A percentile compares a stretch with the other conserved stretches of the same genome.
Conservation (phyloP, 2,329 filamentous ascomycete genomes). For the Beauveria pseudobassiana region DNA sequence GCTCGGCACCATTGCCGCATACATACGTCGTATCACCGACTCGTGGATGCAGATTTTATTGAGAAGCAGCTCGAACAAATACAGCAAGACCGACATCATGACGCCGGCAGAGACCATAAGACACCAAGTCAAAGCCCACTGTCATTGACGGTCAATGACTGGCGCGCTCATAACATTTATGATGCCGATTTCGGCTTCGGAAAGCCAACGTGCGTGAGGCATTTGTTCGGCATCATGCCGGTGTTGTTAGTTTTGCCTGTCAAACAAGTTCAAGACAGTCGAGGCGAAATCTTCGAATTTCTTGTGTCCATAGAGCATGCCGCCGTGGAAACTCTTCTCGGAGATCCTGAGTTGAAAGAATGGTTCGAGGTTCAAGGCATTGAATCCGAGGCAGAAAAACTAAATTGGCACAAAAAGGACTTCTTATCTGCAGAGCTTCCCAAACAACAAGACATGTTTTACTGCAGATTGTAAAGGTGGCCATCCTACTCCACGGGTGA, state of each 20-base stretch:
- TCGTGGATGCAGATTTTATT: background rate
- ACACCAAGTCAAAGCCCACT: background rate
- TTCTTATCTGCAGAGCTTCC: too few relatives aligned
- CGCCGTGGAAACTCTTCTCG: background rate
- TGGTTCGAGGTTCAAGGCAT: background rate
- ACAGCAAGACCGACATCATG: too few relatives aligned
- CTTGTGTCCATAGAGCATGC: background rate
- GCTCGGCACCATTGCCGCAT: background rate
- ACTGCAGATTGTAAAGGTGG: too few relatives aligned
- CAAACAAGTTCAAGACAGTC: background rate
- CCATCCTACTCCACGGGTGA: too few relatives aligned
- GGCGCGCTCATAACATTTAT: background rate
- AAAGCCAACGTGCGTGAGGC: background rate
- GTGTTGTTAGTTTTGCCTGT: background rate
- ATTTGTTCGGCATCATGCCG: background rate
- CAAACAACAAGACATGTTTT: too few relatives aligned
- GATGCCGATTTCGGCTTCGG: background rate
- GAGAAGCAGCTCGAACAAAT: background rate
- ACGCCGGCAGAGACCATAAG: background rate
- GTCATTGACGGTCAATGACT: background rate
- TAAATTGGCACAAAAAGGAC: background rate
- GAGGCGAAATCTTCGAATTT: background rate
- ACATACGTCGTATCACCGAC: background rate
- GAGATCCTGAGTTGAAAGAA: background rate
- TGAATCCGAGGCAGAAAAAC: background rate